These are phyloP conservation scores for Umbelopsis sp. DNA, from an alignment of 371 early-diverging fungal species.

Conservation along the genomic window DNA sequence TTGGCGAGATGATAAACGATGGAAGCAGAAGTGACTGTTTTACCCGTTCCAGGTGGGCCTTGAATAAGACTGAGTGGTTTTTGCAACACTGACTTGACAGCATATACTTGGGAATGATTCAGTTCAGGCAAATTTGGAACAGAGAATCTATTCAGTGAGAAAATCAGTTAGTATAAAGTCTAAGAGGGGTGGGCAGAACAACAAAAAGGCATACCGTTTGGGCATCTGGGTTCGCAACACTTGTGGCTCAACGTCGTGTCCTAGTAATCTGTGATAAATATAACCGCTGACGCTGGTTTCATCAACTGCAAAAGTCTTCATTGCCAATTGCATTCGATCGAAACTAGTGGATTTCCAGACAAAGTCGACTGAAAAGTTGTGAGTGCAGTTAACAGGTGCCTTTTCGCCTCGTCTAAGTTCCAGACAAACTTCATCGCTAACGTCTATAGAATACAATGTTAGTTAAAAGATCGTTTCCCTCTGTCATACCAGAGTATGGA, in stretches of 20 bases:
- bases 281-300: slow-evolving; percentile 93
- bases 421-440: slow-evolving; percentile 92
- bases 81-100: slow-evolving; percentile 90
- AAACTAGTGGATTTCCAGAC: slow-evolving; percentile 98
- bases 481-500: neutral
- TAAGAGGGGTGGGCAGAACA: neutral
- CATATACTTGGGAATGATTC: slow-evolving; percentile 97
- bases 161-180: too few relatives aligned
- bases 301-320: slow-evolving; percentile 95
- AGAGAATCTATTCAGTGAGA: slow-evolving; percentile 55
- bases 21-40: slow-evolving; percentile 97
- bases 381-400: slow-evolving; percentile 86
- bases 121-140: slow-evolving; percentile 95
- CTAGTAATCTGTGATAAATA: slow-evolving; percentile 91
- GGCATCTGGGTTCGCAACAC: slow-evolving; percentile 79
- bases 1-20: slow-evolving; percentile 97
- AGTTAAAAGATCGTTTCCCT: neutral
- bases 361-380: slow-evolving; percentile 97
- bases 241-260: slow-evolving; percentile 89
- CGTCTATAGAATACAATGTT: slow-evolving; percentile 47
- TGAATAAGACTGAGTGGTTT: slow-evolving; percentile 96
- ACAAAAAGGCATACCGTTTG: slow-evolving; percentile 53
- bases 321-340: slow-evolving; percentile 94
- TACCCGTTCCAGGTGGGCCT: slow-evolving; percentile 98
- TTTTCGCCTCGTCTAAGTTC: slow-evolving; percentile 74